Percentiles rank a stretch among this genome's conserved stretches.
Evolutionary conservation across 169 alveolate genomes (phyloP).

Genomic region (Babesia ovata): DNA sequence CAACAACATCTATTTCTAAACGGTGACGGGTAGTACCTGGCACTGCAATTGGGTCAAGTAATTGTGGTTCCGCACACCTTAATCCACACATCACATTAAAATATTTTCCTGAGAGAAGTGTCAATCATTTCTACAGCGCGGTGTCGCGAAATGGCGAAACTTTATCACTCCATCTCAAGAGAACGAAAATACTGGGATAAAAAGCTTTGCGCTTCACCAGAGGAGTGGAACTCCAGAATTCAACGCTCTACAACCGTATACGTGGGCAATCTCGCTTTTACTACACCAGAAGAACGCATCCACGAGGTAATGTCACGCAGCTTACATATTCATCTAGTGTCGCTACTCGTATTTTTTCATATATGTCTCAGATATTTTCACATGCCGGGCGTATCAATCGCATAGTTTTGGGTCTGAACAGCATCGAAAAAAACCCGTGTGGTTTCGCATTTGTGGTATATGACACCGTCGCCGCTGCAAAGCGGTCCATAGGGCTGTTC

Average conservation of each 20-base stretch:
- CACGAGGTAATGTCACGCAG: constrained; percentile 69
- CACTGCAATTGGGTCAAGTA: neutral
- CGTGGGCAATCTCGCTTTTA: constrained; percentile 76
- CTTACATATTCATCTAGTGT: neutral
- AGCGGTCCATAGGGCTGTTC: constrained; percentile 69
- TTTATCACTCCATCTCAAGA: constrained; percentile 71
- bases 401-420: constrained; percentile 75
- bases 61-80: too few species aligned
- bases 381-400: constrained; percentile 75
- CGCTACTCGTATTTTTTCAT: neutral
- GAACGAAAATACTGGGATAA: constrained; percentile 76
- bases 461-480: constrained; percentile 68
- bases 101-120: neutral
- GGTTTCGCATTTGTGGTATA: constrained; percentile 80
- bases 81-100: neutral
- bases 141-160: constrained; percentile 61
- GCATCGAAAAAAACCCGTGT: constrained; percentile 75
- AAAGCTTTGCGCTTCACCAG: constrained; percentile 69
- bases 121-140: neutral
- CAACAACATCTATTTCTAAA: neutral
- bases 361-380: constrained; percentile 39
- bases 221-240: constrained; percentile 73
- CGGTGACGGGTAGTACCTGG: neutral
- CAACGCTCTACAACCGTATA: constrained; percentile 75
- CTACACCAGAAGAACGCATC: constrained; percentile 78